These are phyloP conservation scores for Russula dissimulans DNA, from an alignment of 768 basidiomycete genomes.

Conservation along the genomic window DNA sequence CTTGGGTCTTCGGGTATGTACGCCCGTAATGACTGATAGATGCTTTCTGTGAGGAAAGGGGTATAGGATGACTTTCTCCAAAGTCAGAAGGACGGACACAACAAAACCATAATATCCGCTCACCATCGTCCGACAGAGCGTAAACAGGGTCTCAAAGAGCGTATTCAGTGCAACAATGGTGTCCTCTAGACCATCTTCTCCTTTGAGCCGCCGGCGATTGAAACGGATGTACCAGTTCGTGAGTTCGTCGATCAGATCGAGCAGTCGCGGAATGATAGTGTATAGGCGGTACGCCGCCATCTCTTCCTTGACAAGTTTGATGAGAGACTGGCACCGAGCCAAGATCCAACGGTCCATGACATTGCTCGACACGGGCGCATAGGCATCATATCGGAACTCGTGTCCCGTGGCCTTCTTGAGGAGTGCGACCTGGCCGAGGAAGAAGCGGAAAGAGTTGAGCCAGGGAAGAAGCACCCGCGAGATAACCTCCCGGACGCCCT, in stretches of 20 bases:
- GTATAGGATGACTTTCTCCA: constrained; percentile 83
- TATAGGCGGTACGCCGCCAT: constrained; percentile 98
- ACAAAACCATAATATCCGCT: constrained; percentile 21
- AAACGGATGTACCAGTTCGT: constrained; percentile 99
- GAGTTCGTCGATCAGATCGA: constrained; percentile 89
- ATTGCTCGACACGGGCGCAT: constrained; percentile 74
- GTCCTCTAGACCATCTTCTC: constrained; percentile 85
- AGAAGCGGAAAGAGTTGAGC: constrained; percentile 99
- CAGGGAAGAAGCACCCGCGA: constrained; percentile 95
- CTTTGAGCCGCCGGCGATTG: constrained; percentile 92
- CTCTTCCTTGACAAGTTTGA: constrained; percentile 82
- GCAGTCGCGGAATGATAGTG: constrained; percentile 90
- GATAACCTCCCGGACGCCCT: constrained; percentile 94
- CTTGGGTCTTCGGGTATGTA: constrained; percentile 72
- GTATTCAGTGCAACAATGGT: constrained; percentile 87
- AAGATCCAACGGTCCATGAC: constrained; percentile 99
- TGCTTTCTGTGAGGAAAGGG: constrained; percentile 93
- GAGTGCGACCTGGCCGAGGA: constrained; percentile 87
- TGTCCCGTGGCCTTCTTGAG: constrained; percentile 71
- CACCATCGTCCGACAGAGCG: constrained; percentile 92
- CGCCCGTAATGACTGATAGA: constrained; percentile 84
- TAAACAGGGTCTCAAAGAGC: constrained; percentile 89
- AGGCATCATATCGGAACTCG: constrained; percentile 81
- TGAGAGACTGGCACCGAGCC: constrained; percentile 95
- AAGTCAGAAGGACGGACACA: neutral